phyloP scores from a whole-genome alignment of 441 rosid genomes.

The Aleurites moluccanus region DNA sequence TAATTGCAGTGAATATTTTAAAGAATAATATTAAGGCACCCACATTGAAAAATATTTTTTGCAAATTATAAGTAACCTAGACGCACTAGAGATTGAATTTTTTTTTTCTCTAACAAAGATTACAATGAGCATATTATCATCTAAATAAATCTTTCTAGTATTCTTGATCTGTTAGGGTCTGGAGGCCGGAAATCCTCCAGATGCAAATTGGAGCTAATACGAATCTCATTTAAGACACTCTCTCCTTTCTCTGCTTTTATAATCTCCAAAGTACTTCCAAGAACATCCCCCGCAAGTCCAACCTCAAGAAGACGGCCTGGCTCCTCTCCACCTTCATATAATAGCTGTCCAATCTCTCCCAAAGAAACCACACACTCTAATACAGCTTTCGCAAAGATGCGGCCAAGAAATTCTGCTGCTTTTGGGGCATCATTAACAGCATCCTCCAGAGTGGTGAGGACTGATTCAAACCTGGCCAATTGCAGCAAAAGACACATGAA shows the following conservation, averaged over 20 bases:
- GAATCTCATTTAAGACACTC: conserved; percentile 47
- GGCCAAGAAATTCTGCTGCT: conserved; percentile 84
- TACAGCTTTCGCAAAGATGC: conserved; percentile 55
- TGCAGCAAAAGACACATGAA: not conserved
- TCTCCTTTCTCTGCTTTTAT: conserved; percentile 71
- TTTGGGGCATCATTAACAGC: conserved; percentile 87
- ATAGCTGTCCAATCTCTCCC: conserved; percentile 54
- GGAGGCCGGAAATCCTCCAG: conserved; percentile 79
- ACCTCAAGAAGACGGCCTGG: conserved; percentile 50
- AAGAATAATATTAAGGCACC: conserved; percentile 30
- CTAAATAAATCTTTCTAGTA: conserved; percentile 75
- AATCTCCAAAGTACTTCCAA: conserved; percentile 68
- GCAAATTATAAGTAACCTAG: conserved; percentile 27
- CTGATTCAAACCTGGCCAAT: conserved; percentile 70
- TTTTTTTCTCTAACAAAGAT: conserved; percentile 28
- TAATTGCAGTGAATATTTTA: conserved; percentile 27
- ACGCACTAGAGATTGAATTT: conserved; percentile 28
- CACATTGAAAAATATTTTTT: conserved; percentile 24
- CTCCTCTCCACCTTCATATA: conserved; percentile 72
- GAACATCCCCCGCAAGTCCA: conserved; percentile 89
- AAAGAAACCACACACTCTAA: conserved; percentile 49
- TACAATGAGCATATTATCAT: conserved; percentile 43
- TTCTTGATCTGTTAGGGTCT: conserved; percentile 57
- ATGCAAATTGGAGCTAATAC: conserved; percentile 53
- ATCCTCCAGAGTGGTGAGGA: conserved; percentile 75